Conservation (phyloP, 2,329 filamentous ascomycete species). For the Thelonectria rubi region DNA sequence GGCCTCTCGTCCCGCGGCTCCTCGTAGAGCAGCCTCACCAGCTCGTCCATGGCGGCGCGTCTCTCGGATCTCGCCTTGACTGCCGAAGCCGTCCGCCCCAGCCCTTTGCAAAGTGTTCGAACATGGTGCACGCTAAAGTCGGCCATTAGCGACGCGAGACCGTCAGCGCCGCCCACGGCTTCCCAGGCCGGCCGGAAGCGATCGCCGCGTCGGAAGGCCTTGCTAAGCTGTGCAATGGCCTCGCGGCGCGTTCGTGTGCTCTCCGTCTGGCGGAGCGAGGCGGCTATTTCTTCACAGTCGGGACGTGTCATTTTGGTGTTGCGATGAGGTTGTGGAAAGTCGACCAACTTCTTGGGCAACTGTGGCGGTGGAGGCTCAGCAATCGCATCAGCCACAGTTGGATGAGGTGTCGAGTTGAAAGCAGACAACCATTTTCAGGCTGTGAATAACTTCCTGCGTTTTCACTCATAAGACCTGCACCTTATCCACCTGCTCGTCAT, state of each 20-base stretch:
- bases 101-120: conserved; percentile 25
- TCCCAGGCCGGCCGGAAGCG: conserved; percentile 37
- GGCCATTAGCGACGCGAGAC: conserved; percentile 35
- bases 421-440: too few relatives aligned
- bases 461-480: too few relatives aligned
- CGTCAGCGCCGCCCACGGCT: conserved; percentile 34
- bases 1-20: conserved; percentile 31
- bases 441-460: too few relatives aligned
- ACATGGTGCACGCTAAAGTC: conserved; percentile 41
- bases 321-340: too few relatives aligned
- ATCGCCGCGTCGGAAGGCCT: conserved; percentile 33
- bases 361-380: too few relatives aligned
- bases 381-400: too few relatives aligned
- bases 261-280: conserved; percentile 26
- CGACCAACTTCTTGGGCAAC: too few relatives aligned
- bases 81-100: conserved; percentile 37
- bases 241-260: conserved; percentile 30
- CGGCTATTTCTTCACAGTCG: conserved; percentile 14
- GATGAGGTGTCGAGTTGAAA: too few relatives aligned
- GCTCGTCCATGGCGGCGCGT: conserved; percentile 33
- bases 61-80: conserved; percentile 32
- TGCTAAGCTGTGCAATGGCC: conserved; percentile 34
- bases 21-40: conserved; percentile 31
- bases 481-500: too few relatives aligned
- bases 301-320: conserved; percentile 20